Percentiles rank a stretch among this genome's conserved stretches.
Conservation (phyloP, 768 basidiomycete genomes). For the Xerocomus spinulosus region DNA sequence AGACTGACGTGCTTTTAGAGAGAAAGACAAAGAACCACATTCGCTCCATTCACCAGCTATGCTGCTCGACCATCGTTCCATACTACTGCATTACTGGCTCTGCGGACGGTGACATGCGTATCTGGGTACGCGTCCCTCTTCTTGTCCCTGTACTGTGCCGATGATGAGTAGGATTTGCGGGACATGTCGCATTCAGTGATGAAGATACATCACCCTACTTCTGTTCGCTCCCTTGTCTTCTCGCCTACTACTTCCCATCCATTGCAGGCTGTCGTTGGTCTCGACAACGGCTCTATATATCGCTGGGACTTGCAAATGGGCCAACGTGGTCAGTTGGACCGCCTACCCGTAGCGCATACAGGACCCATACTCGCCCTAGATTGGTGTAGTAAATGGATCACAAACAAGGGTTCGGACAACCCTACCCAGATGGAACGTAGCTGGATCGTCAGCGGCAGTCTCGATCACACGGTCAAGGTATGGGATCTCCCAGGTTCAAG, state of each 20-base stretch:
- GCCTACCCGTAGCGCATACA: slow-evolving; percentile 68
- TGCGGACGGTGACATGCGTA: slow-evolving; percentile 73
- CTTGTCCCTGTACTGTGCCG: background rate
- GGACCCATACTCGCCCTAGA: slow-evolving; percentile 69
- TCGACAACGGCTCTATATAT: slow-evolving; percentile 68
- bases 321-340: slow-evolving; percentile 67
- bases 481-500: slow-evolving; percentile 56
- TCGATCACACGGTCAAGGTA: slow-evolving; percentile 78
- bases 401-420: slow-evolving; percentile 14
- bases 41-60: slow-evolving; percentile 66
- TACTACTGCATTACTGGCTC: slow-evolving; percentile 77
- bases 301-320: slow-evolving; percentile 81
- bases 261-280: slow-evolving; percentile 61
- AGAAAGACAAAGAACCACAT: slow-evolving; percentile 62
- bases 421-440: slow-evolving; percentile 35
- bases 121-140: slow-evolving; percentile 54
- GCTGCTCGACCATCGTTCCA: slow-evolving; percentile 62
- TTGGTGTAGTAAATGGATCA: slow-evolving; percentile 48
- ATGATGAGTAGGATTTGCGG: slow-evolving; percentile 56
- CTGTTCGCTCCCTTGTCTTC: slow-evolving; percentile 65
- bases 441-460: slow-evolving; percentile 76
- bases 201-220: slow-evolving; percentile 65
- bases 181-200: slow-evolving; percentile 65
- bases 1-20: slow-evolving; percentile 40
- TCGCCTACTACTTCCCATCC: slow-evolving; percentile 64